Conservation (phyloP, 352 stramenopile genomes). For the Bremia lactucae region DNA sequence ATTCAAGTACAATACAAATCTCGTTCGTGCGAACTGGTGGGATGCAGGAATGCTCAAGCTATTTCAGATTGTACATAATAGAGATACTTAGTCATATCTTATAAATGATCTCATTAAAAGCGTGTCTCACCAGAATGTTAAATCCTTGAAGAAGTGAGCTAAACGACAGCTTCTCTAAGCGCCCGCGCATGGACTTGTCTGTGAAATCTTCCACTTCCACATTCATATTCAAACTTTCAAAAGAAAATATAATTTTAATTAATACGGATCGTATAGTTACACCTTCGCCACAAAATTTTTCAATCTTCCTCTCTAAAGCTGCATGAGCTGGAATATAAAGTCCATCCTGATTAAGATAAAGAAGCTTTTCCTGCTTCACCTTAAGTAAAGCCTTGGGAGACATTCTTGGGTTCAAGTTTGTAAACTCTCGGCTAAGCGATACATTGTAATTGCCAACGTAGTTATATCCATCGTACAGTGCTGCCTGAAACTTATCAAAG, state of each 20-base stretch:
- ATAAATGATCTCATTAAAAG: neutral
- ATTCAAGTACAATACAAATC: slow-evolving; percentile 51
- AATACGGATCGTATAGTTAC: slow-evolving; percentile 29
- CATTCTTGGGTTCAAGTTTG: slow-evolving; percentile 53
- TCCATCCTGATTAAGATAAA: slow-evolving; percentile 55
- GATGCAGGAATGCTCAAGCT: slow-evolving; percentile 61
- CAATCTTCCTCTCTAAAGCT: slow-evolving; percentile 49
- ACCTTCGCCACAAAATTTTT: slow-evolving; percentile 37
- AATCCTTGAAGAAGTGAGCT: slow-evolving; percentile 38
- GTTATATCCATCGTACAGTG: slow-evolving; percentile 60
- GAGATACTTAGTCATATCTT: neutral
- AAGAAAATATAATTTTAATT: slow-evolving; percentile 53
- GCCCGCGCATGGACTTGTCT: slow-evolving; percentile 28
- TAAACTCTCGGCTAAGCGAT: slow-evolving; percentile 52
- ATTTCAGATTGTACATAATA: neutral
- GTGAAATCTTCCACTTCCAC: slow-evolving; percentile 52
- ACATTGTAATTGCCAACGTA: slow-evolving; percentile 52
- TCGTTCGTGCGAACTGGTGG: slow-evolving; percentile 52
- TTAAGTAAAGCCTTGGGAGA: slow-evolving; percentile 37
- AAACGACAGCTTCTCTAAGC: slow-evolving; percentile 53
- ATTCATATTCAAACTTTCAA: slow-evolving; percentile 71
- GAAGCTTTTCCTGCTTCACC: slow-evolving; percentile 35
- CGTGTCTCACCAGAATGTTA: slow-evolving; percentile 41
- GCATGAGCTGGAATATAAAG: slow-evolving; percentile 44
- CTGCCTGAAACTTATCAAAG: slow-evolving; percentile 43